These are phyloP conservation scores for Terana coerulea DNA, from an alignment of 768 basidiomycete genomes.

Conservation along the genomic window DNA sequence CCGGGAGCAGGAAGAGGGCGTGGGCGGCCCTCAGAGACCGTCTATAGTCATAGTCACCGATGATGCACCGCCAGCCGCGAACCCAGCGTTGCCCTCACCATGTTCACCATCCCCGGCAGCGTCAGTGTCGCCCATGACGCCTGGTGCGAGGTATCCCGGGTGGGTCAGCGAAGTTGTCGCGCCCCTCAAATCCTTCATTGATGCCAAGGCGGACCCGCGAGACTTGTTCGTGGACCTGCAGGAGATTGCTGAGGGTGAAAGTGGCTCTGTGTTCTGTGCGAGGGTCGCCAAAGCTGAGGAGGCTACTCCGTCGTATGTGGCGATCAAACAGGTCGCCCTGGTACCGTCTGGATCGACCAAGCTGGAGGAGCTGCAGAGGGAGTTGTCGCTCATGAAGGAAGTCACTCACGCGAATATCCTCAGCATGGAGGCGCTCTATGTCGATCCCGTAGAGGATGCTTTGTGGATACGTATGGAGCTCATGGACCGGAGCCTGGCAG, in stretches of 20 bases:
- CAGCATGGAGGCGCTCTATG: slow-evolving; percentile 65
- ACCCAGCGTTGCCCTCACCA: slow-evolving; percentile 9
- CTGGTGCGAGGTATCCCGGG: slow-evolving; percentile 50
- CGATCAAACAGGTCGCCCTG: slow-evolving; percentile 72
- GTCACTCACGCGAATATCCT: slow-evolving; percentile 61
- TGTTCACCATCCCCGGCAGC: slow-evolving; percentile 10
- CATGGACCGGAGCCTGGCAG: slow-evolving; percentile 85
- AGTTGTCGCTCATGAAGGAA: slow-evolving; percentile 55
- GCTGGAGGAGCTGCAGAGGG: slow-evolving; percentile 56
- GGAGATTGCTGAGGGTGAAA: slow-evolving; percentile 84
- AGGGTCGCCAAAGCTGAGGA: slow-evolving; percentile 16
- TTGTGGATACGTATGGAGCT: slow-evolving; percentile 90
- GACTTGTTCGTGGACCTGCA: slow-evolving; percentile 62
- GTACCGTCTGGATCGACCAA: slow-evolving; percentile 56
- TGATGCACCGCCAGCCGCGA: slow-evolving; percentile 22
- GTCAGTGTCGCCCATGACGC: slow-evolving; percentile 35
- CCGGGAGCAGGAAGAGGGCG: slow-evolving; percentile 13
- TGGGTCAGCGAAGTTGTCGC: slow-evolving; percentile 61
- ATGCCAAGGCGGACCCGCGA: slow-evolving; percentile 57
- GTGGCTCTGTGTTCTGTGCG: slow-evolving; percentile 62
- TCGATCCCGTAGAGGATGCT: slow-evolving; percentile 49
- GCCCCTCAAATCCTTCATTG: slow-evolving; percentile 61
- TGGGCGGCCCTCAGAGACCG: slow-evolving; percentile 12
- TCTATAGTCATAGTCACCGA: slow-evolving; percentile 20
- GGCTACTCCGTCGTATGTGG: slow-evolving; percentile 37